Evolutionary conservation across 208 protist genomes (phyloP).

Genomic region (Cochliopodium minus): DNA sequence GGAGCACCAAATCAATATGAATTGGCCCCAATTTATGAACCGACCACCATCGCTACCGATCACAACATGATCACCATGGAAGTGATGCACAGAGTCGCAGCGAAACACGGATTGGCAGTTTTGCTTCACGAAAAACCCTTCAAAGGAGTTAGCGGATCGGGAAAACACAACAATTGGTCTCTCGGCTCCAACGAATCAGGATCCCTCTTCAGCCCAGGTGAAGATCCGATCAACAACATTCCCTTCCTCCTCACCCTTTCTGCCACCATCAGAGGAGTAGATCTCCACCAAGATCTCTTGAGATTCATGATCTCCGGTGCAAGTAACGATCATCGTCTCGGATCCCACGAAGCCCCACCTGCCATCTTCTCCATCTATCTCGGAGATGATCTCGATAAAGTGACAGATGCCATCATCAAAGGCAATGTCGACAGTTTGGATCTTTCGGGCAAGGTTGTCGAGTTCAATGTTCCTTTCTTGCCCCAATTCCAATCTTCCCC

Average conservation of each 20-base stretch:
- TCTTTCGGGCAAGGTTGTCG: too few relatives aligned
- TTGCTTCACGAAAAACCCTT: conserved; percentile 73
- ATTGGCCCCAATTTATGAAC: conserved; percentile 49
- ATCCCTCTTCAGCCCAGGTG: conserved; percentile 31
- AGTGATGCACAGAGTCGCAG: conserved; percentile 26
- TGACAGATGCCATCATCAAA: conserved; percentile 33
- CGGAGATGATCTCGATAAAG: conserved; percentile 29
- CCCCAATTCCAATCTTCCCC: not conserved
- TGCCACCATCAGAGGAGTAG: conserved; percentile 10
- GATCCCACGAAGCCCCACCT: conserved; percentile 56
- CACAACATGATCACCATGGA: conserved; percentile 47
- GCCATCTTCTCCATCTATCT: conserved; percentile 59
- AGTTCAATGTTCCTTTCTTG: conserved; percentile 31
- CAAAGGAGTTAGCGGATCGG: conserved; percentile 43
- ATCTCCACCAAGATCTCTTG: not conserved
- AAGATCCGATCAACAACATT: conserved; percentile 19
- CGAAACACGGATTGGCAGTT: conserved; percentile 30
- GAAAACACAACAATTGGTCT: conserved; percentile 69
- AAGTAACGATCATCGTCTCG: conserved; percentile 58
- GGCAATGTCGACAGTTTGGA: conserved; percentile 52
- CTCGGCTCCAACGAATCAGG: conserved; percentile 32
- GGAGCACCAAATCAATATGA: conserved; percentile 62
- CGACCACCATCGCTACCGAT: conserved; percentile 34
- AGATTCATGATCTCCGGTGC: not conserved
- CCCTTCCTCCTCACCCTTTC: conserved; percentile 23